A percentile compares a stretch with the other conserved stretches of the same genome.
These are phyloP conservation scores for Bonia amplexicaulis DNA, from an alignment of 176 grass and related monocot genomes.

Conservation along the genomic window DNA sequence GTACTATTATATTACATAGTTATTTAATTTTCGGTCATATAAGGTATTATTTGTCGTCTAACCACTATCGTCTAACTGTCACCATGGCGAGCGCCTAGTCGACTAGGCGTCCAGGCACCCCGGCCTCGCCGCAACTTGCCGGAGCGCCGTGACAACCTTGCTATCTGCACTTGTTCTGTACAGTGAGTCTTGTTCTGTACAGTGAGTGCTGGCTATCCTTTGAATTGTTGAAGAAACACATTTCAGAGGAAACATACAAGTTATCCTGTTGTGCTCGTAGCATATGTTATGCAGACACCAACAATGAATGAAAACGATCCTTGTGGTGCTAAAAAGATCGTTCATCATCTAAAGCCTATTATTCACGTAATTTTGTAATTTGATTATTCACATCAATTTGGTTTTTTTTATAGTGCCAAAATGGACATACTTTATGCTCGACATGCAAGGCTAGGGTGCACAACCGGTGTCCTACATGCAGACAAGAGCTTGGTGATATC, in stretches of 20 bases:
- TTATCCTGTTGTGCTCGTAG: neutral
- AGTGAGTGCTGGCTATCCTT: neutral
- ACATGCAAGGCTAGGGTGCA: slow-evolving; percentile 60
- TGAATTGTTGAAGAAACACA: slow-evolving; percentile 5
- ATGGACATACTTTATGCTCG: slow-evolving; percentile 54
- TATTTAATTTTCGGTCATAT: too few relatives aligned
- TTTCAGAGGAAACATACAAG: neutral
- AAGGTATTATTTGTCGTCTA: too few relatives aligned
- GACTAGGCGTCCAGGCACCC: too few relatives aligned
- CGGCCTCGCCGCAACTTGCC: too few relatives aligned
- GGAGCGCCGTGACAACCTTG: too few relatives aligned
- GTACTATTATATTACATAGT: too few relatives aligned
- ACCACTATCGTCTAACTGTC: too few relatives aligned
- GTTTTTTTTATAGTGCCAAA: slow-evolving; percentile 44
- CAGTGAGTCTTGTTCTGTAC: neutral
- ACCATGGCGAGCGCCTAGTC: too few relatives aligned
- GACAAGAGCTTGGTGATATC: slow-evolving; percentile 61
- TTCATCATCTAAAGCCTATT: neutral
- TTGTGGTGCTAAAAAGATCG: neutral
- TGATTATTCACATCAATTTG: slow-evolving; percentile 9
- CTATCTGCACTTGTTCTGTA: neutral
- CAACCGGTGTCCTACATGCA: slow-evolving; percentile 60
- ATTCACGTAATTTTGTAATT: neutral
- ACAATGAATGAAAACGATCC: neutral
- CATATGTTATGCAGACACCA: neutral